Conservation (phyloP, 345 rosid species). For the Euphorbia pulcherrima region DNA sequence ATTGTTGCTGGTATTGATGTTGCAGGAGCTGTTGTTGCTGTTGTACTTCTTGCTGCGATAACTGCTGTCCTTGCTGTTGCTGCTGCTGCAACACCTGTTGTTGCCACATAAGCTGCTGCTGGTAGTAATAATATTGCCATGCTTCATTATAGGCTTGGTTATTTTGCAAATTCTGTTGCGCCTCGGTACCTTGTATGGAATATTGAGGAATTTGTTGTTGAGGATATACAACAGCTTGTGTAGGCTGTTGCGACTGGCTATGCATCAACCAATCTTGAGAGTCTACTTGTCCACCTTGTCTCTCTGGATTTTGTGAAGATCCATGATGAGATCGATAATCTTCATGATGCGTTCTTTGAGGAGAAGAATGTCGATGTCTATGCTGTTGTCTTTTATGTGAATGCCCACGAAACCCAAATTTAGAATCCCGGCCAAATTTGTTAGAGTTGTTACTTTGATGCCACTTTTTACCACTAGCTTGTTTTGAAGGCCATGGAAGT, state of each 20-base stretch:
- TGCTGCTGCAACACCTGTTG: slow-evolving; percentile 41
- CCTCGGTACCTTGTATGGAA: slow-evolving; percentile 44
- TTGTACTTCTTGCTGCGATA: slow-evolving; percentile 23
- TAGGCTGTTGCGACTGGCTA: slow-evolving; percentile 37
- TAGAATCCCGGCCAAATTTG: slow-evolving; percentile 42
- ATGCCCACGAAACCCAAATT: slow-evolving; percentile 42
- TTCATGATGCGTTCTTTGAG: slow-evolving; percentile 19
- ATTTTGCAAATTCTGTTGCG: slow-evolving; percentile 41
- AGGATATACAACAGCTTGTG: slow-evolving; percentile 33
- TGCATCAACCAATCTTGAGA: slow-evolving; percentile 36
- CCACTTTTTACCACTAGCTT: slow-evolving; percentile 30
- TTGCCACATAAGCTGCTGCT: slow-evolving; percentile 45
- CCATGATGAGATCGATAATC: slow-evolving; percentile 28
- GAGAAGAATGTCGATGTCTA: slow-evolving; percentile 35
- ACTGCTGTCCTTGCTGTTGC: slow-evolving; percentile 26
- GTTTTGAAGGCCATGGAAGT: slow-evolving; percentile 18
- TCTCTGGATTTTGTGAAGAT: slow-evolving; percentile 25
- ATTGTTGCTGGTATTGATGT: slow-evolving; percentile 27
- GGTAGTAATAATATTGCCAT: slow-evolving; percentile 79
- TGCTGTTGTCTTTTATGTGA: slow-evolving; percentile 33
- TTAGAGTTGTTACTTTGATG: slow-evolving; percentile 33
- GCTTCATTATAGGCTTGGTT: slow-evolving; percentile 56
- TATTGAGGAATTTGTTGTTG: slow-evolving; percentile 43
- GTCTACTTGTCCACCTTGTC: slow-evolving; percentile 32
- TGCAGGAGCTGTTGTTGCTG: slow-evolving; percentile 22